Conservation (phyloP, 306 rosid genomes). For the Citrullus amarus region DNA sequence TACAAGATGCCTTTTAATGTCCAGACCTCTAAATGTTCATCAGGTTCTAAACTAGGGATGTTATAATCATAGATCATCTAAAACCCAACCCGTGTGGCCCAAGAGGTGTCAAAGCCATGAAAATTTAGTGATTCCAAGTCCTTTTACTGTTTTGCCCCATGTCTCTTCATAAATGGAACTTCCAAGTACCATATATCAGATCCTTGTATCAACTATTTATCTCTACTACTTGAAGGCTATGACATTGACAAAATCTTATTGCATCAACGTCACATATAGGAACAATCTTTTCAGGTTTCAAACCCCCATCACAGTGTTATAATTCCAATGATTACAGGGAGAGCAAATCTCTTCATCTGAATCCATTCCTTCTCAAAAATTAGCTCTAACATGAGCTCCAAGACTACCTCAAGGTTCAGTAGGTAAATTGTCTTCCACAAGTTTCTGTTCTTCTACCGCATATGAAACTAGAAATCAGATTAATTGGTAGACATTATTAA, state of each 20-base stretch:
- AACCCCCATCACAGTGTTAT: not conserved
- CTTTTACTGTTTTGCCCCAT: not conserved
- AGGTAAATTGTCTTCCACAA: not conserved
- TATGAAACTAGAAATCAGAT: not conserved
- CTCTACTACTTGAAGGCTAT: not conserved
- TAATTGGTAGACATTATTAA: not conserved
- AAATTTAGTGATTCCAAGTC: not conserved
- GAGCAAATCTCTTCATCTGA: not conserved
- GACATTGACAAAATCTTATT: not conserved
- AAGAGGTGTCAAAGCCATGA: not conserved
- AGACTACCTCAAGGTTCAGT: not conserved
- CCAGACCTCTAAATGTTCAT: not conserved
- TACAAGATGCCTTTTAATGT: not conserved
- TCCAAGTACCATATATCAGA: not conserved
- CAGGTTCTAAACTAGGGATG: not conserved
- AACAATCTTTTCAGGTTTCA: not conserved
- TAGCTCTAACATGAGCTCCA: not conserved
- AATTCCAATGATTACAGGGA: not conserved
- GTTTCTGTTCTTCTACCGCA: not conserved
- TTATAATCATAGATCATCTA: not conserved
- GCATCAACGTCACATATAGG: not conserved
- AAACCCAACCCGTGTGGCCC: not conserved
- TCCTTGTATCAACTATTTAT: conserved; percentile 1
- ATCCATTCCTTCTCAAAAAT: not conserved
- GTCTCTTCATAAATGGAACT: not conserved